Evolutionary conservation across 2,329 filamentous ascomycete genomes (phyloP).

Genomic region (Metarhizium album): DNA sequence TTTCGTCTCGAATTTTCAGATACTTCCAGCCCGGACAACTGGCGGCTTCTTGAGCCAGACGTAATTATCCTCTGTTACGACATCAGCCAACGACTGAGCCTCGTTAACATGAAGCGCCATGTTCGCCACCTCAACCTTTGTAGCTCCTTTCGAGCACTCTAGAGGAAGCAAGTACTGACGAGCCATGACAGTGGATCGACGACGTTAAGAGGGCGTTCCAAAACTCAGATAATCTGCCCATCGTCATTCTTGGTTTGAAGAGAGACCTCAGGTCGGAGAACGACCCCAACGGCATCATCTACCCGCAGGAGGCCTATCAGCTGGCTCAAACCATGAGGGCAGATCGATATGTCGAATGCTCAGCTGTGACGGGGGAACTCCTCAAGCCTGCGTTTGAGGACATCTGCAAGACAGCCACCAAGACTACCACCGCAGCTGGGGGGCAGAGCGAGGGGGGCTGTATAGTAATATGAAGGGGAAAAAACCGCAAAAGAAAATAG

Average conservation of each 20-base stretch:
- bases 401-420: constrained; percentile 44
- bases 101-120: constrained; percentile 46
- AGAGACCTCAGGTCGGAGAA: constrained; percentile 46
- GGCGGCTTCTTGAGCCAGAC: constrained; percentile 47
- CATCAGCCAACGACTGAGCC: constrained; percentile 45
- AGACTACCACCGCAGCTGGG: constrained; percentile 32
- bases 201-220: constrained; percentile 39
- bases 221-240: constrained; percentile 36
- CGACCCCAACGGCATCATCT: constrained; percentile 49
- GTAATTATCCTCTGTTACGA: constrained; percentile 51
- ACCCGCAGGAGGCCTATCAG: constrained; percentile 49
- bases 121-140: constrained; percentile 25
- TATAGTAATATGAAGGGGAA: constrained; percentile 34
- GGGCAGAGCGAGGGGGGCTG: constrained; percentile 48
- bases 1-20: constrained; percentile 51
- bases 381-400: constrained; percentile 48
- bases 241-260: constrained; percentile 50
- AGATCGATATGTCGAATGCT: constrained; percentile 55
- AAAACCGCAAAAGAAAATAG: no score
- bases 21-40: constrained; percentile 46
- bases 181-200: constrained; percentile 40
- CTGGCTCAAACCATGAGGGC: constrained; percentile 46
- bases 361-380: constrained; percentile 48
- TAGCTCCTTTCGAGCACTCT: constrained; percentile 2
- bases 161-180: background rate